Evolutionary conservation across 768 basidiomycete genomes (phyloP), one percentile per base, ranked within the genome.

Genomic region (Leccinum aurantiacum): DNA sequence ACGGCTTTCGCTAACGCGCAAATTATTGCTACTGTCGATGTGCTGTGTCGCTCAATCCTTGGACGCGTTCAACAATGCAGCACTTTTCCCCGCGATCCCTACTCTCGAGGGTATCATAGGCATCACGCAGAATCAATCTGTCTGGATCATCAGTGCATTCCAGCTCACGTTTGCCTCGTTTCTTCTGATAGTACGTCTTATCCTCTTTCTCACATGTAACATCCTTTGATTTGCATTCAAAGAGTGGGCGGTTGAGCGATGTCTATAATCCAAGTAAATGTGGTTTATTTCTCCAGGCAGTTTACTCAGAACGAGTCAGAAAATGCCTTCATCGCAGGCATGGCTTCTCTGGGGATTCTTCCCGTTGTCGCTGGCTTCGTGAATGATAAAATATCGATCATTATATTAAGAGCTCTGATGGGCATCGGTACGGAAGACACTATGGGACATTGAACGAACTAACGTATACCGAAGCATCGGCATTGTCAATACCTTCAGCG

Each of bases 401-500:
- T 85, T 38, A 73, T 83, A 46, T 67, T 87, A 1, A 76, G 85
- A 63, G 84, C 80, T 3, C 53, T 86, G 9, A 79, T 74, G 63
- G 84, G 85, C 19, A 74, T 79, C 37, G 76, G 82, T 78, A 49
- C 56, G 70, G n/a, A 41, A 44, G 19, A 31, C 6, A 1, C 3
- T 5, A 37, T 7, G n/a, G 0, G 19, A 10, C n/a, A 7, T 53
- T 3, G 31, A 15, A 24, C 57, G 15, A 51, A 19, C 46, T 65
- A 4, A 71, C n/a, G 22, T 8, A 17, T 19, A 1, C 55, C n/a
- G 14, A 73, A 75, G 80, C 75, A 13, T 82, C 80, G 19, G 75
- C 82, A 2, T 69, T 83, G 73, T 80, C 80, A 9, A 76, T 84
- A 38, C 83, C 83, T 3, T 80, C 82, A 3, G 79, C 82, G 6